phyloP scores from a whole-genome alignment of 495 filamentous ascomycete species.

The Aspergillus funiculosus region DNA sequence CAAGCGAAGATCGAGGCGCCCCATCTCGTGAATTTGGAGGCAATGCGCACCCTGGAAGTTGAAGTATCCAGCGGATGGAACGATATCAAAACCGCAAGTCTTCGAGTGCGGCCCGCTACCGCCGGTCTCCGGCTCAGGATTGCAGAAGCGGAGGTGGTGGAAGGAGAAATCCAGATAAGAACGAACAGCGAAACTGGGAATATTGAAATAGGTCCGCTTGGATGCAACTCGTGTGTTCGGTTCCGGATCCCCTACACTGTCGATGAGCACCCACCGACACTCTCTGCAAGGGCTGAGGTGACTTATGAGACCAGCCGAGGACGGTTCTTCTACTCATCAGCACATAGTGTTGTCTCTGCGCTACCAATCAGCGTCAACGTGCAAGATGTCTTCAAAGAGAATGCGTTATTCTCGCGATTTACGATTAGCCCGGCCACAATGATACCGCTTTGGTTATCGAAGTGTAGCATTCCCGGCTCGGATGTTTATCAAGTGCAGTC shows the following conservation, averaged over 20 bases:
- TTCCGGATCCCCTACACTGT: constrained; percentile 78
- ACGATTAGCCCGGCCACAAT: constrained; percentile 72
- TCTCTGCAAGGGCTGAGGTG: constrained; percentile 72
- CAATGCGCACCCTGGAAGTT: constrained; percentile 68
- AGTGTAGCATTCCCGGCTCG: constrained; percentile 64
- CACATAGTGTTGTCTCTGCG: constrained; percentile 58
- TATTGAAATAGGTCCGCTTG: constrained; percentile 58
- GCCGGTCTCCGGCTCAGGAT: constrained; percentile 82
- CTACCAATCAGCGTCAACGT: constrained; percentile 92
- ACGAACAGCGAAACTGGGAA: constrained; percentile 59
- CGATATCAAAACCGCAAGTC: constrained; percentile 56
- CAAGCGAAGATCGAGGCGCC: constrained; percentile 43
- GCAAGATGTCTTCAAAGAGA: constrained; percentile 87
- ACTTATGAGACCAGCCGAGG: constrained; percentile 70
- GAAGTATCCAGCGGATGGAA: constrained; percentile 73
- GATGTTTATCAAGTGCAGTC: constrained; percentile 60
- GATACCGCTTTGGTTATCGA: constrained; percentile 68
- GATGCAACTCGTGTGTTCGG: constrained; percentile 40
- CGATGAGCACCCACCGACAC: constrained; percentile 66
- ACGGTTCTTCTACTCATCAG: constrained; percentile 60
- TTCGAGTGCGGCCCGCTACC: constrained; percentile 74
- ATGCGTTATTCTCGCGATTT: constrained; percentile 79
- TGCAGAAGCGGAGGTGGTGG: constrained; percentile 56
- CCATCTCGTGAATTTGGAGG: constrained; percentile 62
- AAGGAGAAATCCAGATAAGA: constrained; percentile 46